Percentiles rank a stretch among this genome's conserved stretches.
These are phyloP conservation scores for Yarrowia porcina DNA, from an alignment of 805 yeast genomes.

Conservation along the genomic window DNA sequence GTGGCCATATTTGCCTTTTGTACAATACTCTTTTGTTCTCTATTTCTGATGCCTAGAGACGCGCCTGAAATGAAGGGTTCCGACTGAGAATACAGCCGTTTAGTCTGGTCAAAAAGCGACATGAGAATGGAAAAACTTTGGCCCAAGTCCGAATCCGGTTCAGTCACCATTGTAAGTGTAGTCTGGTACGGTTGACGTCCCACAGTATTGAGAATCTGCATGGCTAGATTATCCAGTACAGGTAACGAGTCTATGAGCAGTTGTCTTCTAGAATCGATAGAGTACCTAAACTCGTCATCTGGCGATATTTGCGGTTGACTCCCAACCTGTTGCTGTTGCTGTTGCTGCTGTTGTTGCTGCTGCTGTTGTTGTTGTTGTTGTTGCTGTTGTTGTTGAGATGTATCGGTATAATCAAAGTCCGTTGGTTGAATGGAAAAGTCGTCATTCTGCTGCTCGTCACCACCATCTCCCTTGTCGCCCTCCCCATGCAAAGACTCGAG, in stretches of 20 bases:
- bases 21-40: slow-evolving; percentile 53
- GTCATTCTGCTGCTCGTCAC: not conserved
- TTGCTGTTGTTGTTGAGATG: not conserved
- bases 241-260: slow-evolving; percentile 45
- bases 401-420: not conserved
- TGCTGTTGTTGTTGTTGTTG: not conserved
- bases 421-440: not conserved
- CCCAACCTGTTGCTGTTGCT: too few species aligned
- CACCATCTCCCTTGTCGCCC: not conserved
- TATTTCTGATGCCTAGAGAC: slow-evolving; percentile 42
- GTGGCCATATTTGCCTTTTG: slow-evolving; percentile 86
- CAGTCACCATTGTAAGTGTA: slow-evolving; percentile 63
- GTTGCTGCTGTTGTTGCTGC: not conserved
- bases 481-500: slow-evolving; percentile 29
- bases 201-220: slow-evolving; percentile 71
- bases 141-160: slow-evolving; percentile 61
- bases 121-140: slow-evolving; percentile 60
- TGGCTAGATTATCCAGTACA: slow-evolving; percentile 73
- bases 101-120: slow-evolving; percentile 75
- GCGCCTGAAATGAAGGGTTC: slow-evolving; percentile 70
- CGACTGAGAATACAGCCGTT: slow-evolving; percentile 57
- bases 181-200: slow-evolving; percentile 75
- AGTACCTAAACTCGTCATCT: slow-evolving; percentile 43
- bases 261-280: slow-evolving; percentile 27
- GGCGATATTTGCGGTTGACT: not conserved